Conservation (phyloP, 257 asterid species). For the Solanum ossicruentum region DNA sequence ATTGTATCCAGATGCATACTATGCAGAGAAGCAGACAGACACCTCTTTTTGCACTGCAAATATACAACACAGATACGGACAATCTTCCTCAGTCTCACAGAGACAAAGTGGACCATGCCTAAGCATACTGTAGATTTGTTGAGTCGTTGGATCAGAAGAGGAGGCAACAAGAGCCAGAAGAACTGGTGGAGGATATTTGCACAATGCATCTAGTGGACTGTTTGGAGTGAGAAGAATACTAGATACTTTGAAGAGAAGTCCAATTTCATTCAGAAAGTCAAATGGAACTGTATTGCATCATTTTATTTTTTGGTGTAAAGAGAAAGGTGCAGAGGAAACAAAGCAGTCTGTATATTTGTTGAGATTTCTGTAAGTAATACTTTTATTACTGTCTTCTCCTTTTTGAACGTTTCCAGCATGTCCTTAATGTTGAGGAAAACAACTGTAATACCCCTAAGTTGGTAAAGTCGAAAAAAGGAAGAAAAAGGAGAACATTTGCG, state of each 20-base stretch:
- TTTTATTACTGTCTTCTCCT: too few relatives aligned
- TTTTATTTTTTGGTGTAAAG: too few relatives aligned
- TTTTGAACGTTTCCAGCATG: too few relatives aligned
- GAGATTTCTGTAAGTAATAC: too few relatives aligned
- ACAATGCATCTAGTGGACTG: background rate
- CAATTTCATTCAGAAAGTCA: background rate
- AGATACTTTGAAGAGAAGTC: background rate
- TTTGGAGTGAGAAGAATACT: background rate
- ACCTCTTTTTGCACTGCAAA: background rate
- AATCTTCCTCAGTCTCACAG: background rate
- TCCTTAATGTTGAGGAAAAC: too few relatives aligned
- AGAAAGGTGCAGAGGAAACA: too few relatives aligned
- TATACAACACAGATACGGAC: background rate
- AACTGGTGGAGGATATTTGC: background rate
- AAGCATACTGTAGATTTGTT: background rate
- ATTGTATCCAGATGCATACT: background rate
- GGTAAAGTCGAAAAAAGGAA: too few relatives aligned
- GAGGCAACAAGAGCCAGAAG: background rate
- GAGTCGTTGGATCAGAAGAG: background rate
- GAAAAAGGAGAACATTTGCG: too few relatives aligned
- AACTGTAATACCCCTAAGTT: too few relatives aligned
- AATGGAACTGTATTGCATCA: background rate
- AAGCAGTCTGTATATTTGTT: too few relatives aligned
- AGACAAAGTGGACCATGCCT: background rate
- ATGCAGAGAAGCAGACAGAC: background rate